Evolutionary conservation across 2,329 filamentous ascomycete species (phyloP).

Genomic region (Aspergillus tubingensis): DNA sequence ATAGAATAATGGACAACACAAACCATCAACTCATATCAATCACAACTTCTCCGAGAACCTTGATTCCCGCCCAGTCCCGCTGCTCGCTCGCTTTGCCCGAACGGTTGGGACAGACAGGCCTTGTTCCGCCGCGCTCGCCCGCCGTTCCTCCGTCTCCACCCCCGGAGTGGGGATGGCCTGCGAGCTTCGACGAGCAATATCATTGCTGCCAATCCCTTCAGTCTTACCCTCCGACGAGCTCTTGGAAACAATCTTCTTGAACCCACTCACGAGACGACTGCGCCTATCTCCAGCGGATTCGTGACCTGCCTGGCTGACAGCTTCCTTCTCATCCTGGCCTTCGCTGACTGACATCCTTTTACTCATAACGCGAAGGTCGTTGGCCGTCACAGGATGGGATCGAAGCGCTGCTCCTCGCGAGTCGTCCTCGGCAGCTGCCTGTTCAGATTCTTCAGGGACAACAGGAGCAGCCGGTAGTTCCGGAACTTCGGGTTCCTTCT

Average conservation of each 20-base stretch:
- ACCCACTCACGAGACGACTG: constrained; percentile 29
- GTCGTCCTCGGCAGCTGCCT: constrained; percentile 12
- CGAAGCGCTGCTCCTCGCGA: constrained; percentile 29
- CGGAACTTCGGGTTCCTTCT: not conserved
- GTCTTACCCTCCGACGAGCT: constrained; percentile 23
- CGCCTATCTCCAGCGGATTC: constrained; percentile 6
- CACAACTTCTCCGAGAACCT: constrained; percentile 42
- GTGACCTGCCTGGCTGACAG: constrained; percentile 16
- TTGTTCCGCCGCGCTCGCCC: constrained; percentile 33
- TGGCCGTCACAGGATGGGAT: constrained; percentile 34
- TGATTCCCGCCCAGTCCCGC: constrained; percentile 35
- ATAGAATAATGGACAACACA: too few relatives aligned
- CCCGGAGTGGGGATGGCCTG: constrained; percentile 14
- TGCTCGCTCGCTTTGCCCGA: constrained; percentile 26
- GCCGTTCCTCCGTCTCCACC: constrained; percentile 28
- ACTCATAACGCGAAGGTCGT: constrained; percentile 24
- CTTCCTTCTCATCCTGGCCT: constrained; percentile 20
- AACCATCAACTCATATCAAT: constrained; percentile 8
- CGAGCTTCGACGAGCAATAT: constrained; percentile 5
- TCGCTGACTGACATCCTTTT: constrained; percentile 18
- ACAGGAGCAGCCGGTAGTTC: constrained; percentile 4
- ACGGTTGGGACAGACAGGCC: constrained; percentile 32
- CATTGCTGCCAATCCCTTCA: constrained; percentile 16
- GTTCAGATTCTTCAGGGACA: not conserved
- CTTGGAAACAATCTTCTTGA: constrained; percentile 30